Evolutionary conservation across 2,329 filamentous ascomycete genomes (phyloP).

Genomic region (Chrysoporthe deuterocubensis): DNA sequence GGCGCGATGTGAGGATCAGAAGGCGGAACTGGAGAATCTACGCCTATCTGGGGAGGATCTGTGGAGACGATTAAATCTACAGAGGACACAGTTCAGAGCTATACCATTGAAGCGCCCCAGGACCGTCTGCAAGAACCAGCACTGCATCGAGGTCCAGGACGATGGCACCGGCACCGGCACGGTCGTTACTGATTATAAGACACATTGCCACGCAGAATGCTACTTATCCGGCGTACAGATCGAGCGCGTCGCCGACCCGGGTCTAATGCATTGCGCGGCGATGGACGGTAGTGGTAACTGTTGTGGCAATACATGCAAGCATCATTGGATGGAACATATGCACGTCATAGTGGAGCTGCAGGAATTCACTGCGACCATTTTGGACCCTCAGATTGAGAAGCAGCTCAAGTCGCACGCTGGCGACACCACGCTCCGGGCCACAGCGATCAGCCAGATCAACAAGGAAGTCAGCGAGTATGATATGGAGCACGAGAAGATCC

Average conservation of each 20-base stretch:
- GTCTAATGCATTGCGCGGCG: constrained; percentile 34
- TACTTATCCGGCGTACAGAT: constrained; percentile 35
- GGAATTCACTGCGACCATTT: constrained; percentile 27
- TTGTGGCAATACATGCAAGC: constrained; percentile 34
- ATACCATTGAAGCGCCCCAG: constrained; percentile 31
- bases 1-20: constrained; percentile 36
- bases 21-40: constrained; percentile 34
- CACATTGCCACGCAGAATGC: constrained; percentile 39
- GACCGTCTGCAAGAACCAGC: constrained; percentile 39
- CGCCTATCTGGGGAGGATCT: constrained; percentile 36
- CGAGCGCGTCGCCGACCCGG: constrained; percentile 30
- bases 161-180: constrained; percentile 16
- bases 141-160: constrained; percentile 34
- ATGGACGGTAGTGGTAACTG: constrained; percentile 23
- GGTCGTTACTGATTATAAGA: constrained; percentile 37
- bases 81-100: constrained; percentile 34
- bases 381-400: too few relatives aligned
- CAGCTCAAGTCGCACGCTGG: too few relatives aligned
- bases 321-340: constrained; percentile 43
- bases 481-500: constrained; percentile 22
- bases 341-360: constrained; percentile 41
- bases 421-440: too few relatives aligned
- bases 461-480: constrained; percentile 36
- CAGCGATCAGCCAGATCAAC: constrained; percentile 27
- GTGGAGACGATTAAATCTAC: constrained; percentile 34